These are phyloP conservation scores for Platanthera guangdongensis DNA, from an alignment of 106 monocot species.

Conservation along the genomic window DNA sequence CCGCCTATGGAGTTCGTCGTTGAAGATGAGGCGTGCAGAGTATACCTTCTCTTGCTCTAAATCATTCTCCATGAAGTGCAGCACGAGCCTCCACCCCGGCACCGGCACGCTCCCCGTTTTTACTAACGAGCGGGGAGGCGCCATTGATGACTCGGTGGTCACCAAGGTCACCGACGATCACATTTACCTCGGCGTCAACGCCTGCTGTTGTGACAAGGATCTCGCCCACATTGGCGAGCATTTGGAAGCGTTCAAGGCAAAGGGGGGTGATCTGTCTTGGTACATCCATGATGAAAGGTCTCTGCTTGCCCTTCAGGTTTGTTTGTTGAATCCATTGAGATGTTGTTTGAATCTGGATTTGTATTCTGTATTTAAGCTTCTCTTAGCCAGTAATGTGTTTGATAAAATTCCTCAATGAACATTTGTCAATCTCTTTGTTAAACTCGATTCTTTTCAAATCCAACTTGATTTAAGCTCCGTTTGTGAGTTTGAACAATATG, in stretches of 20 bases:
- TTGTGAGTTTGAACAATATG: too few relatives aligned
- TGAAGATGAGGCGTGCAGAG: too few relatives aligned
- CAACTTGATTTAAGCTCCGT: too few relatives aligned
- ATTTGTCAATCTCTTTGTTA: too few relatives aligned
- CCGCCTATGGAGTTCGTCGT: too few relatives aligned
- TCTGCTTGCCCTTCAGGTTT: constrained; percentile 88
- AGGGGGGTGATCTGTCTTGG: constrained; percentile 74
- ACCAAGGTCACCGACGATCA: constrained; percentile 73
- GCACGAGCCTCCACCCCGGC: constrained; percentile 46
- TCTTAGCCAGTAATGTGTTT: too few relatives aligned
- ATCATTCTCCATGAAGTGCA: too few relatives aligned
- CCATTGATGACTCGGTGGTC: constrained; percentile 89
- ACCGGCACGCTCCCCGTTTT: constrained; percentile 90
- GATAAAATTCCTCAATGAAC: too few relatives aligned
- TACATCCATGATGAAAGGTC: constrained; percentile 90
- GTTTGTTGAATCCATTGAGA: background rate
- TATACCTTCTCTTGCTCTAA: too few relatives aligned
- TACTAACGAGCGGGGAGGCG: constrained; percentile 86
- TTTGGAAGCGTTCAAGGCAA: constrained; percentile 73
- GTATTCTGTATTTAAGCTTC: background rate
- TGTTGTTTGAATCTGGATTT: background rate
- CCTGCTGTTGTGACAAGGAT: constrained; percentile 93
- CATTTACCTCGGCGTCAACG: constrained; percentile 85
- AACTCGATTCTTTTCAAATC: too few relatives aligned
- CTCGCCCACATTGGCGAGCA: constrained; percentile 82